Conservation (phyloP, 306 rosid species). For the Casuarina equisetifolia region DNA sequence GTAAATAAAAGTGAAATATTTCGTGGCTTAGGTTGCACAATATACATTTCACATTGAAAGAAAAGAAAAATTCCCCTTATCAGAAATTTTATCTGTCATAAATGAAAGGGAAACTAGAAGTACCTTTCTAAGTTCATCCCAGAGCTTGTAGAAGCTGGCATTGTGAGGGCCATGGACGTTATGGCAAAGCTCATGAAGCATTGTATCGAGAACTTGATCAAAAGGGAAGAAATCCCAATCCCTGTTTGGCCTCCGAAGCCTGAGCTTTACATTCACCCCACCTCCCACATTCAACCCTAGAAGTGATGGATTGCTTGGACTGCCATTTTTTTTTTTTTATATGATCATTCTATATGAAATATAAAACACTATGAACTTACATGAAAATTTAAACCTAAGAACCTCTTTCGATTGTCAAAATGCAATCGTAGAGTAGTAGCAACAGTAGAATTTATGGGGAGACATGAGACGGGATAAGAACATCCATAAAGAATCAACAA, state of each 20-base stretch:
- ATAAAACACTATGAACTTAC: not conserved
- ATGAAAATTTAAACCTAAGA: not conserved
- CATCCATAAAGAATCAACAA: not conserved
- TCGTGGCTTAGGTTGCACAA: not conserved
- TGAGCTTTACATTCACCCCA: conserved; percentile 75
- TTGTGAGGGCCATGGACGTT: conserved; percentile 79
- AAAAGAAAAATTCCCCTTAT: not conserved
- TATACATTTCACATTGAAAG: not conserved
- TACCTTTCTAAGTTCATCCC: conserved; percentile 96
- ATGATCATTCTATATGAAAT: conserved; percentile 17
- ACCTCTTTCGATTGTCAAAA: not conserved
- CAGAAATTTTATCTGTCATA: conserved; percentile 17
- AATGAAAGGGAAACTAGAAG: conserved; percentile 4
- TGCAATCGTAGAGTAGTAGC: not conserved
- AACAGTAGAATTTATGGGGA: not conserved
- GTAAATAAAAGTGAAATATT: not conserved
- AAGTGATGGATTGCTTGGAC: conserved; percentile 66
- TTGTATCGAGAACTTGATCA: conserved; percentile 81
- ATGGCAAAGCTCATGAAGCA: conserved; percentile 98
- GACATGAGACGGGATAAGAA: not conserved
- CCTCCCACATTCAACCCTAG: conserved; percentile 80
- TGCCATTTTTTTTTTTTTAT: conserved; percentile 35
- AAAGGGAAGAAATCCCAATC: conserved; percentile 66
- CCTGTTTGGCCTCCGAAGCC: conserved; percentile 74
- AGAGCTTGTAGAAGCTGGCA: conserved; percentile 83